Percentiles rank a stretch among this genome's conserved stretches.
These are phyloP conservation scores for Teunomyces atbi DNA, from an alignment of 805 yeast genomes.

Conservation along the genomic window DNA sequence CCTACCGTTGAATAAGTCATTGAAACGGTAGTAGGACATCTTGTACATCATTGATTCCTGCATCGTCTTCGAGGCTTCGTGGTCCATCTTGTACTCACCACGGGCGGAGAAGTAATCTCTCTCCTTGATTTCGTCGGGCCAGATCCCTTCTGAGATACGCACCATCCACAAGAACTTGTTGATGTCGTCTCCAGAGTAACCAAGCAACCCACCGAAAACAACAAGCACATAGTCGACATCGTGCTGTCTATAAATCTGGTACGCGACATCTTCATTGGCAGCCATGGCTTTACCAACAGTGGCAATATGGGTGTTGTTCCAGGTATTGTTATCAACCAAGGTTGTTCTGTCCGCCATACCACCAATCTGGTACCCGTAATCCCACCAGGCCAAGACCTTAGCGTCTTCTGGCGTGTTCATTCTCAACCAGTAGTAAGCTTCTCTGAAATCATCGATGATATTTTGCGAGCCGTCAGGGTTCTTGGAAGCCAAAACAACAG, in stretches of 20 bases:
- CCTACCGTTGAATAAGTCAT: slow-evolving; percentile 62
- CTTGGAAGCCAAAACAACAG: slow-evolving; percentile 86
- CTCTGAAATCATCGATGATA: slow-evolving; percentile 95
- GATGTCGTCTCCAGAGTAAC: slow-evolving; percentile 93
- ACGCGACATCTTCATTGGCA: slow-evolving; percentile 81
- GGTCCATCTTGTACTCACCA: slow-evolving; percentile 89
- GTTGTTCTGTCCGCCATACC: slow-evolving; percentile 99
- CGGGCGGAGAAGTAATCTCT: slow-evolving; percentile 75
- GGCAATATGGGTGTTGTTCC: slow-evolving; percentile 99
- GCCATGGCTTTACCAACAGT: slow-evolving; percentile 99
- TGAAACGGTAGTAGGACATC: slow-evolving; percentile 85
- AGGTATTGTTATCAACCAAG: slow-evolving; percentile 95
- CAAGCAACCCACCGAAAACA: slow-evolving; percentile 91
- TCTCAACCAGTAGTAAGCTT: slow-evolving; percentile 97
- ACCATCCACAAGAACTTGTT: slow-evolving; percentile 99
- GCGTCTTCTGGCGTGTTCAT: slow-evolving; percentile 98
- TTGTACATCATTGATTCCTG: slow-evolving; percentile 89
- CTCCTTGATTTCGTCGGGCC: slow-evolving; percentile 98
- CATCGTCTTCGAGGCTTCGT: slow-evolving; percentile 80
- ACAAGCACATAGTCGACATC: slow-evolving; percentile 94
- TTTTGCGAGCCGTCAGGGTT: slow-evolving; percentile 81
- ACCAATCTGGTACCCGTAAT: slow-evolving; percentile 98
- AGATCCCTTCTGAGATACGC: slow-evolving; percentile 95
- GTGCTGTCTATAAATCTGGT: slow-evolving; percentile 81
- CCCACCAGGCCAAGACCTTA: slow-evolving; percentile 99